Base-by-base conservation (phyloP, 2,329 filamentous ascomycete species). In the Hawksworthiomyces lignivorus region DNA sequence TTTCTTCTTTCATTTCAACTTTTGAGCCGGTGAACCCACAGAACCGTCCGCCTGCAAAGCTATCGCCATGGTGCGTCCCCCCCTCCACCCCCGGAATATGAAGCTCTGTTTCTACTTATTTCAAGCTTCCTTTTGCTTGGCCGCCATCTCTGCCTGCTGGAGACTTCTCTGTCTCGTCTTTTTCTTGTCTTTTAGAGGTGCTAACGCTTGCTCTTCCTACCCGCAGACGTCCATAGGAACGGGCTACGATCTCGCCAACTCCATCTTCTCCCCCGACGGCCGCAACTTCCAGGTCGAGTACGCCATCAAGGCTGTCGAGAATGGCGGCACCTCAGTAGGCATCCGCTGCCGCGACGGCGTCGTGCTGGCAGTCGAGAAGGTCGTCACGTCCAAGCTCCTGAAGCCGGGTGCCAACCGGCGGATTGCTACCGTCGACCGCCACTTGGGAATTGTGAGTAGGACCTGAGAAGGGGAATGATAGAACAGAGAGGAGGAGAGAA, bases 251-350 rank as follows among this genome's bases (percentile, higher is more conserved):
- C 84, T 98, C 58, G 87, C 87, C 64, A 98, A 98, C 78, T 97
- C 92, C 60, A 94, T 97, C 73, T 98, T 97, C 76, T 97, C 92
- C 36, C 92, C 92, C 53, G 92, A 98, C 70, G 92, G 92, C 62
- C 86, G 92, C 56, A 98, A 98, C 68, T 98, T 98, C 68, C 92
- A 98, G 69, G 87, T 94, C 65, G 92, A 98, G 75, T 98, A 98
- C 65, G 92, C 92, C 54, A 84, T 94, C 56, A 98, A 98, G 75
- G 92, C 92, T 43, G 92, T 98, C 50, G 92, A 98, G 72, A 97
- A 94, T 59, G 92, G 90, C 53, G 90, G 92, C 59, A 98, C 92
- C 42, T 88, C 89, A 41, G 80, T 98, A 64, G 92, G 92, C 55
- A 95, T 98, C 66, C 79, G 88, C 63, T 95, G 88, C 77, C 95